Conservation (phyloP, 225 moss, liverwort and hornwort genomes). For the Neckera pumila region DNA sequence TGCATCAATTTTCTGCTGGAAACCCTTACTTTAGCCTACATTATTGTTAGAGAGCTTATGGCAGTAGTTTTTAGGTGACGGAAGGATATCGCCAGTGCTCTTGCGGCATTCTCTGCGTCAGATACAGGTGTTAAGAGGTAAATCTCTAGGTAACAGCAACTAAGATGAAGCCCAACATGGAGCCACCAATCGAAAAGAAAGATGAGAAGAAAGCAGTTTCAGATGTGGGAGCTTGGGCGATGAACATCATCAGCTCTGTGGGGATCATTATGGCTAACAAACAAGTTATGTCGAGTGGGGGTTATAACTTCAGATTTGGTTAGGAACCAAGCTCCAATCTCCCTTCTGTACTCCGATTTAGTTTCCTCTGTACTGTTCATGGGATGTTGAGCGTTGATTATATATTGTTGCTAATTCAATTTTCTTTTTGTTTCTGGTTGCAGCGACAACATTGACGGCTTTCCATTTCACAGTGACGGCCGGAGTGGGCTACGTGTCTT, state of each 20-base stretch:
- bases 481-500: constrained; percentile 35
- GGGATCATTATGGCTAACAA: constrained; percentile 99
- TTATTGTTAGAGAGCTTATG: neutral
- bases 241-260: constrained; percentile 93
- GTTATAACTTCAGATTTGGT: constrained; percentile 86
- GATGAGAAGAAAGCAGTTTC: constrained; percentile 59
- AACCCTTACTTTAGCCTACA: neutral
- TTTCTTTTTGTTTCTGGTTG: neutral
- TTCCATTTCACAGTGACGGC: constrained; percentile 55
- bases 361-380: neutral
- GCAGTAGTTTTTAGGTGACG: neutral
- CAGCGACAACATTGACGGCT: constrained; percentile 61
- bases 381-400: neutral
- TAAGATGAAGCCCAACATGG: constrained; percentile 28
- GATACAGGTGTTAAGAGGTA: neutral
- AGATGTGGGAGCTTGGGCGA: constrained; percentile 86
- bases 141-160: neutral
- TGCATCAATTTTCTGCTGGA: neutral
- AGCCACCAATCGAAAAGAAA: constrained; percentile 18
- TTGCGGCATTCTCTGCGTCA: neutral
- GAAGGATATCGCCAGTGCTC: neutral
- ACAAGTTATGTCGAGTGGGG: constrained; percentile 71
- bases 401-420: neutral
- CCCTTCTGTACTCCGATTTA: neutral
- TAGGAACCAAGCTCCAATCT: neutral